These are phyloP conservation scores for Xylaria polymorpha DNA, from an alignment of 2,329 filamentous ascomycete genomes.

Conservation along the genomic window DNA sequence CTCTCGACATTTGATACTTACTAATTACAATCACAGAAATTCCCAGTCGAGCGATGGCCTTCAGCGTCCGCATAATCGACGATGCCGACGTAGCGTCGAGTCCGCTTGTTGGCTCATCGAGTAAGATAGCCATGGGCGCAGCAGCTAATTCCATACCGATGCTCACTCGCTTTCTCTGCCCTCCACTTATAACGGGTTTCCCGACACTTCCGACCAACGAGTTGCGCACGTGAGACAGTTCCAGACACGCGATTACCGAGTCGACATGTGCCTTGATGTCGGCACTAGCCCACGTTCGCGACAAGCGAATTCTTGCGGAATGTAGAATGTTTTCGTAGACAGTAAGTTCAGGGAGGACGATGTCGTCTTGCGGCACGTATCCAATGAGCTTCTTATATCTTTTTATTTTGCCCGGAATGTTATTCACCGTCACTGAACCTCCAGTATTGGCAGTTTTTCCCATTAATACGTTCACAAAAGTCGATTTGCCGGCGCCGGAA, in stretches of 20 bases:
- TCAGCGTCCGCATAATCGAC: slow-evolving; percentile 66
- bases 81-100: slow-evolving; percentile 66
- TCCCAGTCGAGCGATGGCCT: slow-evolving; percentile 64
- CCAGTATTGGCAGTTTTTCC: slow-evolving; percentile 64
- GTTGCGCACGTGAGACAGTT: slow-evolving; percentile 63
- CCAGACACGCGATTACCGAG: slow-evolving; percentile 65
- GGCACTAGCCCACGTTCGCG: slow-evolving; percentile 60
- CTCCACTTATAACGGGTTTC: slow-evolving; percentile 66
- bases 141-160: slow-evolving; percentile 70
- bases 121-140: slow-evolving; percentile 65
- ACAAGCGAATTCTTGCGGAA: slow-evolving; percentile 65
- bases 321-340: slow-evolving; percentile 72
- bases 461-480: slow-evolving; percentile 71
- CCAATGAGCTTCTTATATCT: slow-evolving; percentile 70
- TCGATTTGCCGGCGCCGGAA: slow-evolving; percentile 69
- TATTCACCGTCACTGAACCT: slow-evolving; percentile 64
- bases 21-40: slow-evolving; percentile 68
- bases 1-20: not conserved
- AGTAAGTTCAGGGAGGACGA: slow-evolving; percentile 69
- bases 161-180: slow-evolving; percentile 68
- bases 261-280: slow-evolving; percentile 67
- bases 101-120: slow-evolving; percentile 65
- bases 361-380: slow-evolving; percentile 71
- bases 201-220: slow-evolving; percentile 63
- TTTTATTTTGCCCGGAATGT: slow-evolving; percentile 59